Base-by-base conservation (phyloP, 306 rosid genomes). In the Mimosa pudica region DNA sequence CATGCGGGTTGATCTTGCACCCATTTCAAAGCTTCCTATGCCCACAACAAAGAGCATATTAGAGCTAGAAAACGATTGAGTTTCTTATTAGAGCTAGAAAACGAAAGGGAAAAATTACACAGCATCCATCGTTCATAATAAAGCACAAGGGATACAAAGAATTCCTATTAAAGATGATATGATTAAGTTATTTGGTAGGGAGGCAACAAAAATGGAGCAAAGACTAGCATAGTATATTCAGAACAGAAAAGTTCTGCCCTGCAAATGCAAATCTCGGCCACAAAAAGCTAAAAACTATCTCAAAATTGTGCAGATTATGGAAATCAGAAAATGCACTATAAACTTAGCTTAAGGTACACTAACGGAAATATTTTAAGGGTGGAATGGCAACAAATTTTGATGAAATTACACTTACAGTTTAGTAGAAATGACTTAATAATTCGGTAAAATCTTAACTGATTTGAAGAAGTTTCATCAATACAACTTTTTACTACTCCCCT, bases 11-110 rank as follows among this genome's bases (percentile, higher is more conserved):
- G 98, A 78, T 95, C 94, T 0, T 84, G 90, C 18, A 95, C 83
- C 98, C 98, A 95, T 84, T 91, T 92, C 85, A 95, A 65, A 82
- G 90, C 98, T 68, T 92, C 98, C 98, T 92, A 82, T 66, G 85
- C 51, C 68, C 81, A 84, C 71, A 81, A 49, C 30, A 24, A 80
- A 44, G 11, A 46, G 20, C 41, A 70, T 0, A 32, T 77, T 60
- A 82, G 74, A 76, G 35, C 57, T 49, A 83, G 13, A 75, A 81
- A 79, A n/a, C n/a, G n/a, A n/a, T n/a, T n/a, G n/a, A n/a, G n/a
- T n/a, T n/a, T n/a, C n/a, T n/a, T n/a, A n/a, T n/a, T n/a, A n/a
- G 74, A 76, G 35, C 57, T 49, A 83, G 13, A 75, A 81, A 79
- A 70, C 41, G 48, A 64, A 75, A 33, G 49, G 33, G 14, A 42